Conservation (phyloP, 1,284 basidiomycete genomes). For the Ceratobasidium sp. region DNA sequence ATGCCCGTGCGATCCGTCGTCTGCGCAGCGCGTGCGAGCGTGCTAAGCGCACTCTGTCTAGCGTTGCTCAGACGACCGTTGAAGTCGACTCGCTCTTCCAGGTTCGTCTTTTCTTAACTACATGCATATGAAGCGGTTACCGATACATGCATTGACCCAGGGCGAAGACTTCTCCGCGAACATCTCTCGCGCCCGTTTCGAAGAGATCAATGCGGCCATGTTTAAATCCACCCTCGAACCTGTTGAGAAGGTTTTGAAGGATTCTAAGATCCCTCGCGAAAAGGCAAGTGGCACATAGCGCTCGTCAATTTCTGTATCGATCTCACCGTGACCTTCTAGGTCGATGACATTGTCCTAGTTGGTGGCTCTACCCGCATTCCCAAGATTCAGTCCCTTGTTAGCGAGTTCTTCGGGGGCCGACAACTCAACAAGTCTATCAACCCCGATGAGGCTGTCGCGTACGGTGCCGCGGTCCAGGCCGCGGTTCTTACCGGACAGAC, state of each 20-base stretch:
- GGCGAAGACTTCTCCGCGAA: constrained; percentile 95
- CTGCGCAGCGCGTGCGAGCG: constrained; percentile 98
- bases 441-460: constrained; percentile 99
- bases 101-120: neutral
- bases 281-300: constrained; percentile 64
- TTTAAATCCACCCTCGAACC: constrained; percentile 99
- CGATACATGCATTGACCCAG: constrained; percentile 52
- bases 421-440: constrained; percentile 98
- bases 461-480: constrained; percentile 99
- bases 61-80: constrained; percentile 97
- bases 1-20: constrained; percentile 95
- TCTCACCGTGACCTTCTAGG: constrained; percentile 55
- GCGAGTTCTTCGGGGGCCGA: constrained; percentile 97
- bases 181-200: constrained; percentile 99
- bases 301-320: constrained; percentile 5
- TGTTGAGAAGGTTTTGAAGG: constrained; percentile 99
- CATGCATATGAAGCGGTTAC: neutral
- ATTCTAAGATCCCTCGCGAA: constrained; percentile 96
- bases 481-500: constrained; percentile 98
- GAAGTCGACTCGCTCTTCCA: constrained; percentile 99
- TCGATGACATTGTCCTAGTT: constrained; percentile 99
- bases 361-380: constrained; percentile 99
- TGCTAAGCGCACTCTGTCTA: constrained; percentile 98
- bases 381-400: constrained; percentile 98
- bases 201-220: constrained; percentile 94